Conservation (phyloP, 129 eudicot genomes). For the Mikania micrantha region DNA sequence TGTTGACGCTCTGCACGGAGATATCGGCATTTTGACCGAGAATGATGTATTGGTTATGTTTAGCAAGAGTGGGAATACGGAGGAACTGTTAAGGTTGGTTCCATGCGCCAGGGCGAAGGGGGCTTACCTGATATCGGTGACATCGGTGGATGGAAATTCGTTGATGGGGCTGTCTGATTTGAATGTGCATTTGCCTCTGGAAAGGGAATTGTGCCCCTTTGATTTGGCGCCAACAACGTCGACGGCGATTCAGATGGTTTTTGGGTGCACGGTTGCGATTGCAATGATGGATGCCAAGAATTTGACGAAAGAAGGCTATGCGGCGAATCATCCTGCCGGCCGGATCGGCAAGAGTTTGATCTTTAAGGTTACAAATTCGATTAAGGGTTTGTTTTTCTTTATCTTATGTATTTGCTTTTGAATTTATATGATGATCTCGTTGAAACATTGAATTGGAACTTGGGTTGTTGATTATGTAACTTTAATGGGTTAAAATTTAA, state of each 20-base stretch:
- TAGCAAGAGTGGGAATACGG: conserved; percentile 84
- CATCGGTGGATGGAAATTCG: conserved; percentile 54
- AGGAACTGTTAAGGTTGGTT: conserved; percentile 59
- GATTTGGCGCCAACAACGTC: conserved; percentile 94
- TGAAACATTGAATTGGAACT: background rate
- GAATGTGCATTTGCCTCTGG: conserved; percentile 89
- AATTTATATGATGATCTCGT: background rate
- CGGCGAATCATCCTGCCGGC: conserved; percentile 95
- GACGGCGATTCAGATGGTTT: conserved; percentile 95
- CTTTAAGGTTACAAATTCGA: conserved; percentile 54
- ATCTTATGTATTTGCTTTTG: background rate
- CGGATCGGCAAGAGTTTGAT: conserved; percentile 89
- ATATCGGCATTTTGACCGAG: conserved; percentile 55
- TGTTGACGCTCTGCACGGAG: conserved; percentile 86
- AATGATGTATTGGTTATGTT: conserved; percentile 60
- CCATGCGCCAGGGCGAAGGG: conserved; percentile 96
- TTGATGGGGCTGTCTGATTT: conserved; percentile 67
- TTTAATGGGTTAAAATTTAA: background rate
- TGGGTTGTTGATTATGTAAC: conserved; percentile 1
- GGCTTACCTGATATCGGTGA: conserved; percentile 68
- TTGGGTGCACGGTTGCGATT: conserved; percentile 91
- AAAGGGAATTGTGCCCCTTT: conserved; percentile 87
- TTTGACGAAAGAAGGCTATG: conserved; percentile 75
- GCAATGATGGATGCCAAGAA: conserved; percentile 80
- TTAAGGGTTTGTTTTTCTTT: background rate